phyloP scores from a whole-genome alignment of 2,329 filamentous ascomycete genomes.

The Cercospora beticola region DNA sequence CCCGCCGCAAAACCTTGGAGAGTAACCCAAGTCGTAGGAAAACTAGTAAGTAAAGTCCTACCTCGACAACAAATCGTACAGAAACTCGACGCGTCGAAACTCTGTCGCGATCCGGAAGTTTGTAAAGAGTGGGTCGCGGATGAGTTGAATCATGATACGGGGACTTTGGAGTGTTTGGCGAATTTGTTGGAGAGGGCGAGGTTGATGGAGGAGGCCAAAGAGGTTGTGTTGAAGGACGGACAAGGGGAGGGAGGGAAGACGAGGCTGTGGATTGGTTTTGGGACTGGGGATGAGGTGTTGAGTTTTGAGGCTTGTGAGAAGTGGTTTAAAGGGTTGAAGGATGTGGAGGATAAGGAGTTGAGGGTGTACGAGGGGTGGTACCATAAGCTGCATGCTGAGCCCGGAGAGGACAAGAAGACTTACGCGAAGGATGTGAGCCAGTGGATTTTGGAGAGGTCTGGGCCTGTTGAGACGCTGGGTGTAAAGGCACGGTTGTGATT shows the following conservation, averaged over 20 bases:
- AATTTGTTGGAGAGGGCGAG: slow-evolving; percentile 73
- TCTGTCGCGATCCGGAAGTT: slow-evolving; percentile 70
- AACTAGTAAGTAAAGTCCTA: slow-evolving; percentile 65
- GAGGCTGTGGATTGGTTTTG: slow-evolving; percentile 72
- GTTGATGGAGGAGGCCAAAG: slow-evolving; percentile 57
- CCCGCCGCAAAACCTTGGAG: slow-evolving; percentile 62
- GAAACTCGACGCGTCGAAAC: slow-evolving; percentile 60
- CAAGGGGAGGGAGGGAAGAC: slow-evolving; percentile 56
- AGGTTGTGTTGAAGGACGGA: slow-evolving; percentile 43
- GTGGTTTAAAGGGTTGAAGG: slow-evolving; percentile 58
- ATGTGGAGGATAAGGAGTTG: slow-evolving; percentile 66
- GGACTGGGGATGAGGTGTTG: slow-evolving; percentile 69
- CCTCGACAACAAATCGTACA: slow-evolving; percentile 68
- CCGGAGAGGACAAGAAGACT: slow-evolving; percentile 37
- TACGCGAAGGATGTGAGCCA: slow-evolving; percentile 37
- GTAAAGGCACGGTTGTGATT: slow-evolving; percentile 4
- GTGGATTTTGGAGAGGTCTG: slow-evolving; percentile 38
- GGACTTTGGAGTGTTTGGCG: slow-evolving; percentile 77
- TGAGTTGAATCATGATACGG: slow-evolving; percentile 73
- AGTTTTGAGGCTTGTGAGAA: slow-evolving; percentile 63
- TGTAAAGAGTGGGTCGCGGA: slow-evolving; percentile 64
- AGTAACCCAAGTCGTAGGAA: slow-evolving; percentile 64
- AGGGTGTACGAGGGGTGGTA: slow-evolving; percentile 74
- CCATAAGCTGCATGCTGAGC: slow-evolving; percentile 60
- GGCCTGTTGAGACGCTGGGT: background rate